phyloP scores from a whole-genome alignment of 2,329 filamentous ascomycete genomes.

The Calonectria crousiana region DNA sequence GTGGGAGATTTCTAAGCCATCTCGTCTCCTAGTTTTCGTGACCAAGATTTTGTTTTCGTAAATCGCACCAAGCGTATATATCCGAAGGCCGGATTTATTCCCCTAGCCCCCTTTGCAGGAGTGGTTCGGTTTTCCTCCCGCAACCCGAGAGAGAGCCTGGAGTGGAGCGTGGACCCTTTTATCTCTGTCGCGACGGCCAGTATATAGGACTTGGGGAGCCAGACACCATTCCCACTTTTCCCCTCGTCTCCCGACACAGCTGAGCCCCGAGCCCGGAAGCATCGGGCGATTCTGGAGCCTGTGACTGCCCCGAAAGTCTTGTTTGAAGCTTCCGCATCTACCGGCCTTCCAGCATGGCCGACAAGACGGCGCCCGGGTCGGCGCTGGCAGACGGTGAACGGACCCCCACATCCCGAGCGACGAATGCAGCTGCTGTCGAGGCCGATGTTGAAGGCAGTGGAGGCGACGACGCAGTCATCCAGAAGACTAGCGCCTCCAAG shows the following conservation, averaged over 20 bases:
- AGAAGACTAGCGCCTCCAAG: slow-evolving; percentile 26
- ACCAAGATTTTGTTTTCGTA: neutral
- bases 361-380: slow-evolving; percentile 19
- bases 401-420: slow-evolving; percentile 32
- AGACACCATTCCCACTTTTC: slow-evolving; percentile 19
- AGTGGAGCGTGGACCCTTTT: slow-evolving; percentile 9
- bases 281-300: neutral
- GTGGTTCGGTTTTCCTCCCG: slow-evolving; percentile 21
- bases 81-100: slow-evolving; percentile 14
- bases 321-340: neutral
- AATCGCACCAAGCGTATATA: neutral
- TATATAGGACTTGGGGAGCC: slow-evolving; percentile 17
- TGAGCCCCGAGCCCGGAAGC: neutral
- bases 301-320: neutral
- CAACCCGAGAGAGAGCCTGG: slow-evolving; percentile 2
- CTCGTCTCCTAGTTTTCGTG: too few species aligned
- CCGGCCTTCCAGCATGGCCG: slow-evolving; percentile 19
- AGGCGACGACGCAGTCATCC: slow-evolving; percentile 18
- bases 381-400: slow-evolving; percentile 9
- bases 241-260: slow-evolving; percentile 11
- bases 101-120: neutral
- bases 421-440: neutral
- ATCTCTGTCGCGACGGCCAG: neutral
- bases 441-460: slow-evolving; percentile 24
- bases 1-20: neutral